Base-by-base conservation (phyloP, 306 rosid genomes). In the Citrullus amarus region DNA sequence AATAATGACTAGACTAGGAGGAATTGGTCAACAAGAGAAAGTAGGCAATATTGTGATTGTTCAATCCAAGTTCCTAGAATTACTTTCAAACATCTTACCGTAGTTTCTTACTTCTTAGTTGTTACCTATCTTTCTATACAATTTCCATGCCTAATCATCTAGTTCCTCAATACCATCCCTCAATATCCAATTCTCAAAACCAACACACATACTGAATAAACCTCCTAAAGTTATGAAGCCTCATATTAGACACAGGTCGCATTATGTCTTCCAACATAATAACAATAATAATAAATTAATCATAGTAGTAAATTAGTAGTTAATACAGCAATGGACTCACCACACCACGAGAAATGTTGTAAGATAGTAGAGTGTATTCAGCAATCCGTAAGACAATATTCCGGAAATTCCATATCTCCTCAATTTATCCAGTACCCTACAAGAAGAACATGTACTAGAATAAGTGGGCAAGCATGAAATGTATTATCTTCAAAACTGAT, bases 341-440 rank as follows among this genome's bases (percentile, higher is more conserved):
- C 98, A 91, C n/a, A 91, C 98, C 81, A 93, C 34, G 43, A 95
- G 91, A 84, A 95, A 95, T 0, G 97, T 88, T 13, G 87, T 77
- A 61, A 89, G 92, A 86, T 92, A 92, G 90, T 95, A 95, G 78
- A 79, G 92, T 54, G 98, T 92, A 82, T 95, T 95, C 80, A 95
- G 59, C 67, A 95, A 86, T 59, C 97, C 97, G 62, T 95, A 92
- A 7, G 97, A 89, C 76, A 92, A 87, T 82, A 95, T 76, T 76
- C 97, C 98, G 20, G 97, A 87, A 81, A 89, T 55, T 63, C 97
- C 97, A 67, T 92, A 91, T 86, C 95, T 87, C 87, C 80, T 89
- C 80, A 95, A 79, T 80, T 85, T 88, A 85, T 81, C 76, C 84
- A 86, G 80, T 71, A 54, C 81, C 86, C 98, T 93, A 28, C 81